Percentiles rank a stretch among this genome's conserved stretches.
Conservation (phyloP, 331 rosid species). For the Telfairia occidentalis region DNA sequence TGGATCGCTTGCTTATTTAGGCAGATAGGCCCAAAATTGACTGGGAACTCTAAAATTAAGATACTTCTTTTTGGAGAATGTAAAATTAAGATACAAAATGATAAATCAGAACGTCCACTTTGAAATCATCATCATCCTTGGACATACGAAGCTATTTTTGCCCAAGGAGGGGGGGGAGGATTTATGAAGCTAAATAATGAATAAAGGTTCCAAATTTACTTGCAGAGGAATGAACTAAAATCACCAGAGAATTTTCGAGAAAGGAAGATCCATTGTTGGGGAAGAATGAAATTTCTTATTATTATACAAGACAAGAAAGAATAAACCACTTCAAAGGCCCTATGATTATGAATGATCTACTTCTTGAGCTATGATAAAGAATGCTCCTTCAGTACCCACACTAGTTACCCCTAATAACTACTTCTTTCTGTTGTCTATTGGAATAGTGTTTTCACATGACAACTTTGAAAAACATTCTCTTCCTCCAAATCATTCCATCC, state of each 20-base stretch:
- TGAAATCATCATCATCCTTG: not conserved
- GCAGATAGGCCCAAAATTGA: not conserved
- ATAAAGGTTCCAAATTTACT: not conserved
- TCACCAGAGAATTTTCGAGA: not conserved
- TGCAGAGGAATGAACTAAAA: not conserved
- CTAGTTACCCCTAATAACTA: conserved; percentile 48
- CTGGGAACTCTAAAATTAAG: not conserved
- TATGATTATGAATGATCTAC: conserved; percentile 27
- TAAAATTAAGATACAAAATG: not conserved
- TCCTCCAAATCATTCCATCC: conserved; percentile 18
- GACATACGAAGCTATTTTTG: not conserved
- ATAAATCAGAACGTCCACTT: not conserved
- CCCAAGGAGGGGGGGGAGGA: not conserved
- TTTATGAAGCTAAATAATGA: not conserved
- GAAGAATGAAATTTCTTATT: conserved; percentile 28
- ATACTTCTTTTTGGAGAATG: no score
- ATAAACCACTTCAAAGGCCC: conserved; percentile 39
- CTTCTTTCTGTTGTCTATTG: conserved; percentile 24
- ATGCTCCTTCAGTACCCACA: conserved; percentile 42
- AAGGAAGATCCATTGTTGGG: not conserved
- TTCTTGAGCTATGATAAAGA: conserved; percentile 40
- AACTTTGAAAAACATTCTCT: conserved; percentile 22
- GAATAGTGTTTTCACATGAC: conserved; percentile 13
- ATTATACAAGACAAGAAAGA: conserved; percentile 47
- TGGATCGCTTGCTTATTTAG: not conserved